Percentiles rank a stretch among this genome's conserved stretches.
Conservation (phyloP, 352 stramenopile species). For the Lagenidium giganteum region DNA sequence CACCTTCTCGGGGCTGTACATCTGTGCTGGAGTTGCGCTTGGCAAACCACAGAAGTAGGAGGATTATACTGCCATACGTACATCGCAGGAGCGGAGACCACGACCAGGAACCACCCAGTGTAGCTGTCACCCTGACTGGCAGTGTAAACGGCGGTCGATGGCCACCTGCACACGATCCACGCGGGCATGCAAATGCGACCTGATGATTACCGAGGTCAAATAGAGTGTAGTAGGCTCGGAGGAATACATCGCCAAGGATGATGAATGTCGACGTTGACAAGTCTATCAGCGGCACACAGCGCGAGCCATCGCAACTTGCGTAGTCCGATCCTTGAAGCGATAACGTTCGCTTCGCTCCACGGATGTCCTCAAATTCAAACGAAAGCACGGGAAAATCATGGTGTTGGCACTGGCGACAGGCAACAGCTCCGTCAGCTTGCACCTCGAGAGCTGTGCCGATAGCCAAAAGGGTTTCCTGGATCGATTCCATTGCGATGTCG, state of each 20-base stretch:
- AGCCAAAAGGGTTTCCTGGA: slow-evolving; percentile 11
- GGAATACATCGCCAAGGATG: slow-evolving; percentile 30
- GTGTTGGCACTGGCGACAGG: slow-evolving; percentile 23
- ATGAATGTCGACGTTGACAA: slow-evolving; percentile 16
- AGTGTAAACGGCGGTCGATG: slow-evolving; percentile 14
- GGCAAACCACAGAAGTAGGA: no score
- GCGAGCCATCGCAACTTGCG: slow-evolving; percentile 23
- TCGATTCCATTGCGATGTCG: slow-evolving; percentile 9
- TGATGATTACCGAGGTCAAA: slow-evolving; percentile 24
- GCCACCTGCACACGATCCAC: slow-evolving; percentile 14
- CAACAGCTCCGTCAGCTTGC: slow-evolving; percentile 10
- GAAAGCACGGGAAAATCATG: slow-evolving; percentile 22
- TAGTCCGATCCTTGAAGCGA: slow-evolving; percentile 31
- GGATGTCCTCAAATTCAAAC: slow-evolving; percentile 12
- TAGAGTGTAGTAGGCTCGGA: slow-evolving; percentile 34
- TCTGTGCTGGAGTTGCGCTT: no score
- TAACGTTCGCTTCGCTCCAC: slow-evolving; percentile 5
- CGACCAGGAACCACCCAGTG: no score
- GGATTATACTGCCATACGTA: no score
- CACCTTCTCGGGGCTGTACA: no score
- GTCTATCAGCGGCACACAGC: slow-evolving; percentile 28
- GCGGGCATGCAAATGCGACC: slow-evolving; percentile 28
- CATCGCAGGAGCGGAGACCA: no score
- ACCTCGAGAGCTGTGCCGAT: no score
- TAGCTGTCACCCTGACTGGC: no score